These are phyloP conservation scores for Raphidocelis subcapitata DNA, from an alignment of 139 green algal genomes.

Conservation along the genomic window DNA sequence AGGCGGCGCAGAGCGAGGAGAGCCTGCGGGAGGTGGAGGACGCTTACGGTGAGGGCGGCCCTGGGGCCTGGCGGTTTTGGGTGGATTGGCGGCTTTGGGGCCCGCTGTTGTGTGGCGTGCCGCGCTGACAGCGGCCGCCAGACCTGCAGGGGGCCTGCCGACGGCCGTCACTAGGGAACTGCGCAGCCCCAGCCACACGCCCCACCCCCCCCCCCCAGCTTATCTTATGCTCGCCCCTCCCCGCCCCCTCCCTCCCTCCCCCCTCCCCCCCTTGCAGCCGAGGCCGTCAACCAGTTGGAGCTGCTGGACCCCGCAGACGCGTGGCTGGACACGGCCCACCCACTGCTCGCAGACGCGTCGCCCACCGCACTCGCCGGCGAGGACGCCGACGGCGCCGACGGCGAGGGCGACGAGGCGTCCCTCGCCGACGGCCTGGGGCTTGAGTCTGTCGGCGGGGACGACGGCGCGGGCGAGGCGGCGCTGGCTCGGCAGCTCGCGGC, in stretches of 20 bases:
- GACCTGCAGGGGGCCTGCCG: background rate
- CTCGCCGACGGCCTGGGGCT: background rate
- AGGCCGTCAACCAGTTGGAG: background rate
- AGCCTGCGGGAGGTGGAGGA: background rate
- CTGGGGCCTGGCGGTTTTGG: background rate
- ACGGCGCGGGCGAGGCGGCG: too few relatives aligned
- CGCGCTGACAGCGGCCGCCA: background rate
- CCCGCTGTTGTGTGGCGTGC: background rate
- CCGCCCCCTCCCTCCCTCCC: background rate
- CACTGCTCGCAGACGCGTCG: constrained; percentile 2
- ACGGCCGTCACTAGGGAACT: background rate
- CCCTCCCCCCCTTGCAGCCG: constrained; percentile 7
- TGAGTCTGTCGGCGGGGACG: background rate
- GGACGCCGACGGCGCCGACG: background rate
- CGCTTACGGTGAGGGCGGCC: constrained; percentile 15
- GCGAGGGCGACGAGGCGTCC: background rate
- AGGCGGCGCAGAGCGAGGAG: background rate
- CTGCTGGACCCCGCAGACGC: constrained; percentile 8
- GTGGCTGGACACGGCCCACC: constrained; percentile 23
- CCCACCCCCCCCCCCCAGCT: background rate
- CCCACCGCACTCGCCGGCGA: background rate
- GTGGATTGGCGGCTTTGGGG: background rate
- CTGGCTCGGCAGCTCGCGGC: too few relatives aligned
- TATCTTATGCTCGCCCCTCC: background rate
- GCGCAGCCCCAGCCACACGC: background rate